Evolutionary conservation across 208 protist genomes (phyloP).

Genomic region (Crithidia fasciculata): DNA sequence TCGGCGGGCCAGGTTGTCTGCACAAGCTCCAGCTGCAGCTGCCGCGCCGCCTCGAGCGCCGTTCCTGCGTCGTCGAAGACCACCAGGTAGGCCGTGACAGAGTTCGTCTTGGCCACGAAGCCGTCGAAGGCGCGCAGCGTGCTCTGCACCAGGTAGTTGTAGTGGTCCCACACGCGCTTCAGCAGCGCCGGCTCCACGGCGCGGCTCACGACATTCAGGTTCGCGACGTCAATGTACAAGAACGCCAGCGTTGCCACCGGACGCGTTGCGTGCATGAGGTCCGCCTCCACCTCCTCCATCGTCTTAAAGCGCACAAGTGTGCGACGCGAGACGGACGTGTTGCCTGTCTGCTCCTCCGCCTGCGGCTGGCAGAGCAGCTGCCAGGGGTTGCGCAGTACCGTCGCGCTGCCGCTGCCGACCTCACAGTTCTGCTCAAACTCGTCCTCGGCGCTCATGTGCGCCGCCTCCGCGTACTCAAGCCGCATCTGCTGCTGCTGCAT

Average conservation of each 20-base stretch:
- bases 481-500: constrained; percentile 62
- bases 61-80: constrained; percentile 45
- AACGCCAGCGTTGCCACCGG: constrained; percentile 42
- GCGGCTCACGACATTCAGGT: constrained; percentile 29
- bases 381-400: constrained; percentile 66
- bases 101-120: constrained; percentile 73
- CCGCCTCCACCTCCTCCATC: constrained; percentile 31
- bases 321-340: constrained; percentile 8
- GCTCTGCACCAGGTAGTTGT: constrained; percentile 76
- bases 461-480: constrained; percentile 61
- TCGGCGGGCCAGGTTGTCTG: constrained; percentile 56
- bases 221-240: constrained; percentile 60
- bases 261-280: constrained; percentile 23
- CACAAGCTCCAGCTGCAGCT: constrained; percentile 64
- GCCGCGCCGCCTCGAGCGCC: constrained; percentile 71
- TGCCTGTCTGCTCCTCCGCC: constrained; percentile 20
- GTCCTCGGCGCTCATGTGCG: constrained; percentile 69
- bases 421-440: constrained; percentile 35
- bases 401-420: constrained; percentile 1
- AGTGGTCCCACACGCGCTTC: constrained; percentile 55
- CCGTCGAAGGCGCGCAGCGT: constrained; percentile 45
- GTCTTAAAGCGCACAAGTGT: constrained; percentile 28
- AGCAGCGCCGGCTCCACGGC: constrained; percentile 32
- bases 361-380: constrained; percentile 44
- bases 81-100: constrained; percentile 59